Evolutionary conservation across 2,329 filamentous ascomycete genomes (phyloP).

Genomic region (Neoarthrinium moseri): DNA sequence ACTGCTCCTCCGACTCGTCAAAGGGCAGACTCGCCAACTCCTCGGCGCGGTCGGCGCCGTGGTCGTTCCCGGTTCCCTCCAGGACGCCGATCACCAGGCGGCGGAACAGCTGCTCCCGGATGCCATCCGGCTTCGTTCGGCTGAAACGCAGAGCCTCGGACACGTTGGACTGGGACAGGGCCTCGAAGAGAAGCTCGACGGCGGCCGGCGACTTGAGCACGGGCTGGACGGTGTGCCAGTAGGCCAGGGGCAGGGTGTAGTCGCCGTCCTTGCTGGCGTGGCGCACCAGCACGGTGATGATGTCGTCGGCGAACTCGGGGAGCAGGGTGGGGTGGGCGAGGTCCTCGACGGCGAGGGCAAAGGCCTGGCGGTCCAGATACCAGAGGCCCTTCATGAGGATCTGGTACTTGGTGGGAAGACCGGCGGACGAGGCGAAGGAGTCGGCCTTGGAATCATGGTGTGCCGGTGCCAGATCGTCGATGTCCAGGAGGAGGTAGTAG

Average conservation of each 20-base stretch:
- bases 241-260: slow-evolving; percentile 68
- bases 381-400: slow-evolving; percentile 81
- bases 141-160: slow-evolving; percentile 74
- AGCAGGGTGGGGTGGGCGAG: slow-evolving; percentile 78
- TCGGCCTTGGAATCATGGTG: slow-evolving; percentile 43
- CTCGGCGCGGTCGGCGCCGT: slow-evolving; percentile 54
- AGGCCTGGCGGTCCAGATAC: slow-evolving; percentile 73
- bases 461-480: slow-evolving; percentile 50
- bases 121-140: slow-evolving; percentile 59
- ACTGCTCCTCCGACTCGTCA: slow-evolving; percentile 67
- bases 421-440: slow-evolving; percentile 59
- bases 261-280: slow-evolving; percentile 57
- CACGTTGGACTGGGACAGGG: slow-evolving; percentile 65
- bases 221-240: slow-evolving; percentile 75
- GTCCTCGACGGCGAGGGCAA: slow-evolving; percentile 68
- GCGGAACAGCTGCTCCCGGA: slow-evolving; percentile 65
- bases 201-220: slow-evolving; percentile 64
- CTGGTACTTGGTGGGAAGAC: slow-evolving; percentile 73
- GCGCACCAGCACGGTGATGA: slow-evolving; percentile 67
- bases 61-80: slow-evolving; percentile 33
- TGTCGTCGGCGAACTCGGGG: slow-evolving; percentile 81
- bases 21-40: slow-evolving; percentile 75
- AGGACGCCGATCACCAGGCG: slow-evolving; percentile 62
- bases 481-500: slow-evolving; percentile 81
- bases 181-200: slow-evolving; percentile 66